Evolutionary conservation across 257 asterid species (phyloP), one percentile per base, ranked within the genome.

Genomic region (Salvia splendens): DNA sequence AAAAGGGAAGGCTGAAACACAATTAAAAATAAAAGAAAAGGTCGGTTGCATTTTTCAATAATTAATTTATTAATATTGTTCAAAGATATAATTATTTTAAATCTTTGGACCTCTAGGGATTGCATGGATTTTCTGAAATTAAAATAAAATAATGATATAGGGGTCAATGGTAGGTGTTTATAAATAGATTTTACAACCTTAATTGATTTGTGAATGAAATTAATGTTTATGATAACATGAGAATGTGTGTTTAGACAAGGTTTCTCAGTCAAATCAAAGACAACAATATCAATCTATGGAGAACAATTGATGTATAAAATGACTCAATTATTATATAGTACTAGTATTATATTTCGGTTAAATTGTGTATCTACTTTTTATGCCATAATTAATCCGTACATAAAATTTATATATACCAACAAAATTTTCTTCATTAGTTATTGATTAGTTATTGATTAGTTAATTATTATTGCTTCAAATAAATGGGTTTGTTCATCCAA

Each of bases 191-290:
- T 62, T 28, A 28, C 12, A 65, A 51, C 14, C 10, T 24, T 64
- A 64, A 64, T 49, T 64, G 8, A 30, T 50, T 16, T 12, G 0
- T 32, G 46, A 63, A 17, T 41, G 38, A 49, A 49, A 49, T 15
- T 49, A 15, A 16, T 49, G 8, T 8, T 8, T 59, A 60, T 43
- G 17, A 8, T 43, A n/a, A 61, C 38, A 61, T 11, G 9, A 16
- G 35, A 16, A 30, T 61, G 30, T 48, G 55, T 12, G 30, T n/a
- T 48, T 14, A 48, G 0, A 28, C 32, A 8, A 7, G 57, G 28
- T 24, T 48, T 12, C 28, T 33, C n/a, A 59, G 68, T 59, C 74
- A 59, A 69, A 69, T 33, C 11, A 40, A 40, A 40, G 10, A 7
- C 9, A 40, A 40, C 0, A 7, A 40, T 7, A 40, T 40, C 9